A percentile compares a stretch with the other conserved stretches of the same genome.
These are phyloP conservation scores for Mycosphaerella sp. DNA, from an alignment of 2,329 filamentous ascomycete species.

Conservation along the genomic window DNA sequence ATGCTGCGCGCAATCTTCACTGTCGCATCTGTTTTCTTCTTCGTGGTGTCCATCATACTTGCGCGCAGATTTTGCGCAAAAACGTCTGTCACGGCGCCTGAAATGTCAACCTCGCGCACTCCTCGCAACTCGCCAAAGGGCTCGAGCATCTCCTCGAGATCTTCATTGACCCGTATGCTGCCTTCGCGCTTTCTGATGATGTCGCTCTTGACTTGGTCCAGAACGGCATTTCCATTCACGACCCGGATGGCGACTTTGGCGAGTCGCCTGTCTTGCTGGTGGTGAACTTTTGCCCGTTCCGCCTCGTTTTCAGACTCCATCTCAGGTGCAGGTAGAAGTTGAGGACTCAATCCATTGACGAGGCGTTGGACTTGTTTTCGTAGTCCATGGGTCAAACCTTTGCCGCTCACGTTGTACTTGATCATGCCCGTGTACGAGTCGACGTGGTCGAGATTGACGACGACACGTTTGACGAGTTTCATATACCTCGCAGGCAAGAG, in stretches of 20 bases:
- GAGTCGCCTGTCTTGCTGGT: constrained; percentile 12
- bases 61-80: constrained; percentile 34
- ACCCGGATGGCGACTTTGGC: constrained; percentile 25
- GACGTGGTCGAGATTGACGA: constrained; percentile 43
- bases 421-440: constrained; percentile 48
- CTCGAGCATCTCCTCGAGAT: constrained; percentile 39
- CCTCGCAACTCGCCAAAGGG: constrained; percentile 37
- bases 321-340: background rate
- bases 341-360: constrained; percentile 33
- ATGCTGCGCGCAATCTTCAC: constrained; percentile 4
- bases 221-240: constrained; percentile 30
- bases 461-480: constrained; percentile 36
- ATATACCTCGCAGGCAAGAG: constrained; percentile 40
- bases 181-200: constrained; percentile 27
- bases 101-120: constrained; percentile 34
- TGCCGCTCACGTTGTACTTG: constrained; percentile 45
- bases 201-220: constrained; percentile 29
- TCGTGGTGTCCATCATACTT: constrained; percentile 28
- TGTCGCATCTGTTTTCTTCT: constrained; percentile 1
- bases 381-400: constrained; percentile 40
- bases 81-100: constrained; percentile 36
- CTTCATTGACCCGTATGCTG: constrained; percentile 28
- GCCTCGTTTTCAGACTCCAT: constrained; percentile 13
- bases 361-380: constrained; percentile 37
- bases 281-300: background rate